These are phyloP conservation scores for Sporisorium reilianum DNA, from an alignment of 1,284 basidiomycete genomes.

Conservation along the genomic window DNA sequence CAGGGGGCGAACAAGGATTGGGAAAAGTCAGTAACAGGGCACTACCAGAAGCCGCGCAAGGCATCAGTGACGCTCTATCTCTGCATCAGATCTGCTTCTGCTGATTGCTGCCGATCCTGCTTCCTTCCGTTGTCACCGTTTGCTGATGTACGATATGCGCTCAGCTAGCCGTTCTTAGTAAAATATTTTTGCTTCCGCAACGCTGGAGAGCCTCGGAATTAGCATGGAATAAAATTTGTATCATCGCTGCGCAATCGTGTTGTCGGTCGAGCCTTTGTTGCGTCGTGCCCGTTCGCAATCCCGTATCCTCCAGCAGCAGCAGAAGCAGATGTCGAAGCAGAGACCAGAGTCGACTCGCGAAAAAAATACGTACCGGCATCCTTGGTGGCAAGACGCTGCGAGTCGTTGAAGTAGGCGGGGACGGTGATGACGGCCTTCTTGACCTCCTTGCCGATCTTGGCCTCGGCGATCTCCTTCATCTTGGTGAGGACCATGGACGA, in stretches of 20 bases:
- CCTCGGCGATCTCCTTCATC: constrained; percentile 89
- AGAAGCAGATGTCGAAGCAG: constrained; percentile 4
- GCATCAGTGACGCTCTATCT: background rate
- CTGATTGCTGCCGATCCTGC: constrained; percentile 4
- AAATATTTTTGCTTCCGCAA: constrained; percentile 53
- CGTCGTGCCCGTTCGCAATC: background rate
- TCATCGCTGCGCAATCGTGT: constrained; percentile 63
- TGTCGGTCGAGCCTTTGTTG: background rate
- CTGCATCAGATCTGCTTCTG: constrained; percentile 12
- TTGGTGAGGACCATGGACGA: constrained; percentile 98
- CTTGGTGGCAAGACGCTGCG: constrained; percentile 77
- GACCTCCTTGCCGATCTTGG: constrained; percentile 76
- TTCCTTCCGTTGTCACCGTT: background rate
- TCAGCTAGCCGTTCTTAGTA: constrained; percentile 65
- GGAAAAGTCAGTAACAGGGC: constrained; percentile 6
- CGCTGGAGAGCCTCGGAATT: constrained; percentile 64
- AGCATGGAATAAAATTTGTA: constrained; percentile 68
- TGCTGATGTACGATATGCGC: constrained; percentile 40
- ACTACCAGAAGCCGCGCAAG: background rate
- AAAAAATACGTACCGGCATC: constrained; percentile 66
- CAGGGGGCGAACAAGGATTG: background rate
- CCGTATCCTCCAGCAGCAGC: background rate
- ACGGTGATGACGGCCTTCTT: constrained; percentile 79
- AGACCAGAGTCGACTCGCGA: background rate
- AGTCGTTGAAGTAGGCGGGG: constrained; percentile 80